These are phyloP conservation scores for Simplicillium sp. DNA, from an alignment of 2,329 filamentous ascomycete species.

Conservation along the genomic window DNA sequence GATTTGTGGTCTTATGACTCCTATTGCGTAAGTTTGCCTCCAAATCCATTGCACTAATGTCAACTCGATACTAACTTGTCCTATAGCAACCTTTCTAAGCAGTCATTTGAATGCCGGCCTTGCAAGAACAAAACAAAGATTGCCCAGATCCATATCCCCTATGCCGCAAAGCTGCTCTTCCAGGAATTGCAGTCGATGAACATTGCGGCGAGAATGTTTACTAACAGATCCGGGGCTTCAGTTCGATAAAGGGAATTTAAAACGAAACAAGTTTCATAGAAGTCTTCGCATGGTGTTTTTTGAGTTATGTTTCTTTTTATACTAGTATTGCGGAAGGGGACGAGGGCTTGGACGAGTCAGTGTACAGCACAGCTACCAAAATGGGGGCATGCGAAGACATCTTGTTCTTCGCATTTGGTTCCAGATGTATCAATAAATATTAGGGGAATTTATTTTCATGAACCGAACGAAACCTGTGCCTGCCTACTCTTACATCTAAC, in stretches of 20 bases:
- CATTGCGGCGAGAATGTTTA: slow-evolving; percentile 96
- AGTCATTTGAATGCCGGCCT: slow-evolving; percentile 90
- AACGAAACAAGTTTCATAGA: background rate
- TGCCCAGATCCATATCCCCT: slow-evolving; percentile 94
- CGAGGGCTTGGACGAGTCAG: no score
- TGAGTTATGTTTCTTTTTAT: background rate
- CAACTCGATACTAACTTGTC: slow-evolving; percentile 20
- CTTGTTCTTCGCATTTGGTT: no score
- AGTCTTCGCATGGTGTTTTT: background rate
- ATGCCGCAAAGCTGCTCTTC: slow-evolving; percentile 95
- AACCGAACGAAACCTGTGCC: background rate
- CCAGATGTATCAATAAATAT: no score
- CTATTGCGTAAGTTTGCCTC: slow-evolving; percentile 73
- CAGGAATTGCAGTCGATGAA: slow-evolving; percentile 98
- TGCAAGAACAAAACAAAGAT: slow-evolving; percentile 99
- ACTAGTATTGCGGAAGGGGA: background rate
- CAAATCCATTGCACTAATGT: slow-evolving; percentile 1
- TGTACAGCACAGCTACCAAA: no score
- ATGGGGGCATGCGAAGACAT: no score
- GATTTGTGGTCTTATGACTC: slow-evolving; percentile 97
- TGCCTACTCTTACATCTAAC: background rate
- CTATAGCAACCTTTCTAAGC: slow-evolving; percentile 78
- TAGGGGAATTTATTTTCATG: no score
- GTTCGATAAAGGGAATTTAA: slow-evolving; percentile 41
- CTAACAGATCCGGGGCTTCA: slow-evolving; percentile 67